phyloP scores from a whole-genome alignment of 208 protist species.

The Acanthamoeba sp. region DNA sequence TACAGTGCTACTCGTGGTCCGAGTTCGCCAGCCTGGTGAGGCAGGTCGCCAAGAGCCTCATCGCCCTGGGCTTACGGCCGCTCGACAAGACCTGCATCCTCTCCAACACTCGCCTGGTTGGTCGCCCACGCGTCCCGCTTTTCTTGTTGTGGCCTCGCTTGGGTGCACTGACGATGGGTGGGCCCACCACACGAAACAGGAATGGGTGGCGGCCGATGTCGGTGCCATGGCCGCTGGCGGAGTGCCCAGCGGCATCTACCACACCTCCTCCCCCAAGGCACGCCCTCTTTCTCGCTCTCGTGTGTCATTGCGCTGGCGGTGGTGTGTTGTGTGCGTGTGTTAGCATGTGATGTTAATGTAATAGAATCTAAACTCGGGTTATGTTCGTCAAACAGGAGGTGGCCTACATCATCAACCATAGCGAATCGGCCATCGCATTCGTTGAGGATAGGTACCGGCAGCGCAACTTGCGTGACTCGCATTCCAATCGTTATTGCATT shows the following conservation, averaged over 20 bases:
- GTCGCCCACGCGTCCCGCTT: too few species aligned
- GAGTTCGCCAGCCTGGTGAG: slow-evolving; percentile 8
- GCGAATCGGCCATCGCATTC: not conserved
- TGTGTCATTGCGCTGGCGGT: too few species aligned
- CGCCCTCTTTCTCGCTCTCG: not conserved
- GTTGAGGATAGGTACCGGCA: not conserved
- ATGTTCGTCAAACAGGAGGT: too few species aligned
- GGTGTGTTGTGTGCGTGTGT: too few species aligned
- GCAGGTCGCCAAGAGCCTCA: not conserved
- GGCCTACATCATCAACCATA: slow-evolving; percentile 16
- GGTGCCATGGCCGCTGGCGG: not conserved
- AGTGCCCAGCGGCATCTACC: slow-evolving; percentile 22
- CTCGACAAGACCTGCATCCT: not conserved
- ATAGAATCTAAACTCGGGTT: too few species aligned
- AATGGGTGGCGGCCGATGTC: slow-evolving; percentile 2
- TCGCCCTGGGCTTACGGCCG: not conserved
- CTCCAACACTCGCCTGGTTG: slow-evolving; percentile 11
- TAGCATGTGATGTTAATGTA: not conserved
- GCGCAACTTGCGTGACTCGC: not conserved
- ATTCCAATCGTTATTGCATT: too few species aligned
- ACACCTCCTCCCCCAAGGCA: not conserved
- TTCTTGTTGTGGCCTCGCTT: too few species aligned
- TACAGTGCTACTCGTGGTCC: not conserved
- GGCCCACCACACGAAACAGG: not conserved
- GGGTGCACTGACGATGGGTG: not conserved